Evolutionary conservation across 352 stramenopile species (phyloP).

Genomic region (Phytopythium sindhum): DNA sequence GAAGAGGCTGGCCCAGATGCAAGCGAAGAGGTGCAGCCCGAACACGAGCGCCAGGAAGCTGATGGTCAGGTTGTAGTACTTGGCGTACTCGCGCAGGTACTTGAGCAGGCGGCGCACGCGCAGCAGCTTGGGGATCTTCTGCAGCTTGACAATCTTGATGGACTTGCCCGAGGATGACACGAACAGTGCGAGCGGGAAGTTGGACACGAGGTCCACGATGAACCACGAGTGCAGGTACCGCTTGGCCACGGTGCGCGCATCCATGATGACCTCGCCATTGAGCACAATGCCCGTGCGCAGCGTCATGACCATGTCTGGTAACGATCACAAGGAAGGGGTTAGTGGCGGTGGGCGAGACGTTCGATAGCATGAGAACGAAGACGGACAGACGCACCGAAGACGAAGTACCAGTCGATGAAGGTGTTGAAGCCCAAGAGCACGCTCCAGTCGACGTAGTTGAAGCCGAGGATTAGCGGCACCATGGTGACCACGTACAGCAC

Average conservation of each 20-base stretch:
- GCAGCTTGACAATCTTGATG: constrained; percentile 80
- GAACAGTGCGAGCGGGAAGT: constrained; percentile 76
- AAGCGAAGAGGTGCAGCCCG: constrained; percentile 69
- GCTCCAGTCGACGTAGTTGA: constrained; percentile 66
- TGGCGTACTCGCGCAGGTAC: constrained; percentile 78
- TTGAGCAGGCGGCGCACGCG: constrained; percentile 70
- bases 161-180: constrained; percentile 58
- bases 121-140: constrained; percentile 84
- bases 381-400: constrained; percentile 27
- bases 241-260: constrained; percentile 43
- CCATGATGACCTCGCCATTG: constrained; percentile 83
- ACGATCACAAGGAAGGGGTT: neutral
- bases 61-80: constrained; percentile 81
- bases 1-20: constrained; percentile 69
- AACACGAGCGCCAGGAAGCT: constrained; percentile 65
- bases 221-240: constrained; percentile 83
- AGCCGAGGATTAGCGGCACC: constrained; percentile 67
- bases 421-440: constrained; percentile 44
- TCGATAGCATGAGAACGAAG: no score
- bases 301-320: constrained; percentile 75
- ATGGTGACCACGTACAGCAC: constrained; percentile 78
- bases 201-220: constrained; percentile 78
- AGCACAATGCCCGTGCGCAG: constrained; percentile 70
- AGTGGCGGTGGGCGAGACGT: no score
- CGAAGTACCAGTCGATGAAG: constrained; percentile 82